Evolutionary conservation across 345 rosid genomes (phyloP).

Genomic region (Brassica carinata): DNA sequence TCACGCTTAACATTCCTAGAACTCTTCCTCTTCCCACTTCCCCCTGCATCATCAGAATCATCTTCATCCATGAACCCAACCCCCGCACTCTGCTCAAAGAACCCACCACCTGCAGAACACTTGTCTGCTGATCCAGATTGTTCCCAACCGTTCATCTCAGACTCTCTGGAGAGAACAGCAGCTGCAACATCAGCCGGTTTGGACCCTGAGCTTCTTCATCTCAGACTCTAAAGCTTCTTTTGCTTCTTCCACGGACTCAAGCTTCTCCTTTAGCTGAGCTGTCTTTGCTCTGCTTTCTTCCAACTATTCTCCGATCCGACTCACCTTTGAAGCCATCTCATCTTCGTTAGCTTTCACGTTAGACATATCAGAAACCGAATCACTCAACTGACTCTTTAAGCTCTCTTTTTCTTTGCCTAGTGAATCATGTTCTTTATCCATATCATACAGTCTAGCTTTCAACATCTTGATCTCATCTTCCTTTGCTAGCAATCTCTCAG

Average conservation of each 20-base stretch:
- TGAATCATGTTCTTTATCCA: too few relatives aligned
- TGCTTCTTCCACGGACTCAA: conserved; percentile 56
- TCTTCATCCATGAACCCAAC: too few relatives aligned
- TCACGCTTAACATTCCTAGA: too few relatives aligned
- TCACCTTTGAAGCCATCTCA: conserved; percentile 49
- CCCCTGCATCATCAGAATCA: too few relatives aligned
- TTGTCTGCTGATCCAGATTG: too few relatives aligned
- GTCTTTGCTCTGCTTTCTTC: conserved; percentile 56
- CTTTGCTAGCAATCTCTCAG: too few relatives aligned
- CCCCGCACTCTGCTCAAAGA: too few relatives aligned
- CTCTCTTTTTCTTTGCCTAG: conserved; percentile 52
- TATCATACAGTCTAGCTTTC: too few relatives aligned
- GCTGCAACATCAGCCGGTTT: conserved; percentile 98
- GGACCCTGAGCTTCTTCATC: conserved; percentile 82
- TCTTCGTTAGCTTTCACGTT: conserved; percentile 54
- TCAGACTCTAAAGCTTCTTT: conserved; percentile 69
- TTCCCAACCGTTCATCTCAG: conserved; percentile 34
- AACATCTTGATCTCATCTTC: too few relatives aligned
- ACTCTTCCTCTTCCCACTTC: too few relatives aligned
- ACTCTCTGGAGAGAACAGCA: conserved; percentile 72
- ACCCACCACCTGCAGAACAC: too few relatives aligned
- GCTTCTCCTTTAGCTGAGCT: conserved; percentile 51
- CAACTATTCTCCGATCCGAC: conserved; percentile 57
- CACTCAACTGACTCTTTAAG: conserved; percentile 58
- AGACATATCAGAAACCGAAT: conserved; percentile 42